These are phyloP conservation scores for Jackrogersella minutella DNA, from an alignment of 495 filamentous ascomycete genomes.

Conservation along the genomic window DNA sequence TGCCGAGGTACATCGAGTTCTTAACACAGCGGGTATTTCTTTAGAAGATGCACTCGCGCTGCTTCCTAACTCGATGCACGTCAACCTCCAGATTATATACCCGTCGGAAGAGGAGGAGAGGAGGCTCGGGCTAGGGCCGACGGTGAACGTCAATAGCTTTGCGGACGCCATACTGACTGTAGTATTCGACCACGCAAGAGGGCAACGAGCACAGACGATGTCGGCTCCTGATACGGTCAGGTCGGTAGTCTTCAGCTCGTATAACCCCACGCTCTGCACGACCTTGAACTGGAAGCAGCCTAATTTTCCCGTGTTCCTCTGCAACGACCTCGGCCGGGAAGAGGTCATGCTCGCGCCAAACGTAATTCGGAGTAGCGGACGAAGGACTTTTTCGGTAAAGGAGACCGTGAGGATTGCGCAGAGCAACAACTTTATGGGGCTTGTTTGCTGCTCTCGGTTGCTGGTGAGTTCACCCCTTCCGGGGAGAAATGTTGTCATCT, in stretches of 20 bases:
- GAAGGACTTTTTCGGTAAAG: conserved; percentile 83
- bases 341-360: conserved; percentile 50
- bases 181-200: conserved; percentile 90
- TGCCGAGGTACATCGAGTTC: conserved; percentile 68
- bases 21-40: conserved; percentile 77
- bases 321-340: conserved; percentile 83
- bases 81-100: conserved; percentile 87
- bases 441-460: conserved; percentile 86
- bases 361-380: conserved; percentile 67
- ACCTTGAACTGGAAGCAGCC: conserved; percentile 99
- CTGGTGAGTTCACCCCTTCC: conserved; percentile 66
- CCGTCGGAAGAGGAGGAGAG: conserved; percentile 77
- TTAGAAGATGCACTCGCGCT: conserved; percentile 76
- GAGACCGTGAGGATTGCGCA: conserved; percentile 93
- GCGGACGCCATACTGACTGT: conserved; percentile 82
- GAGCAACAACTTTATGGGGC: conserved; percentile 97
- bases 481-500: not conserved
- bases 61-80: conserved; percentile 78
- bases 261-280: conserved; percentile 87
- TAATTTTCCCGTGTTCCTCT: conserved; percentile 94
- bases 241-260: conserved; percentile 90
- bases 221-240: conserved; percentile 72
- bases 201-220: conserved; percentile 64
- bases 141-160: conserved; percentile 84
- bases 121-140: conserved; percentile 69